Base-by-base conservation (phyloP, 441 rosid genomes). In the Populus hybrid region DNA sequence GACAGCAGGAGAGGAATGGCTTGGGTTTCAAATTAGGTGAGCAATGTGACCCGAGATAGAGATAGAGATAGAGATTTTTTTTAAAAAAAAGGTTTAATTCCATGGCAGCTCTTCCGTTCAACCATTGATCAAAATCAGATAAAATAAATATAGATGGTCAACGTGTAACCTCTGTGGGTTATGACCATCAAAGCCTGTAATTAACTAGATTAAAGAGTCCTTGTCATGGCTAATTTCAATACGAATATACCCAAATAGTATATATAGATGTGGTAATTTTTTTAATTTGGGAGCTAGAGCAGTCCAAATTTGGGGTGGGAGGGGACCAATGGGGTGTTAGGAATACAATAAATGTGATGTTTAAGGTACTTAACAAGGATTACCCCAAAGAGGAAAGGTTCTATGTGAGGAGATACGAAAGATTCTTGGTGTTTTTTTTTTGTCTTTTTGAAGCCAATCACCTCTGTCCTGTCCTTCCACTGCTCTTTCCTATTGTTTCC, bases 381-480 rank as follows among this genome's bases (percentile, higher is more conserved):
- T 76, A 69, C 36, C 82, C 83, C 56, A 66, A 80, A 84, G 81
- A 42, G 84, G 91, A 77, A 87, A 88, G 82, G 33, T 77, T 83
- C 50, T 35, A 76, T 20, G 77, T 76, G 68, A 40, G 78, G 31
- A 23, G 26, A 8, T 16, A 26, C 4, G 68, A 75, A n/a, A 21
- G 77, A 75, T 77, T 74, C 78, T 64, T 3, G 73, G 21, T 67
- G 9, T 6, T 26, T 23, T 77, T 35, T 35, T 28, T 28, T 26
- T n/a, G 42, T 72, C 74, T 31, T 73, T 56, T 69, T 45, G 2
- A 29, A 18, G 24, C 20, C 77, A 76, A 78, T 74, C 77, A 42
- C 18, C 29, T 3, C 12, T 18, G n/a, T 38, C 23, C 21, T 4
- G 29, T 28, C 29, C 74, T 79, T 35, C 65, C 26, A 1, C 0